A percentile compares a stretch with the other conserved stretches of the same genome.
Evolutionary conservation across 2,329 filamentous ascomycete genomes (phyloP).

Genomic region (Pezicula carpinea): DNA sequence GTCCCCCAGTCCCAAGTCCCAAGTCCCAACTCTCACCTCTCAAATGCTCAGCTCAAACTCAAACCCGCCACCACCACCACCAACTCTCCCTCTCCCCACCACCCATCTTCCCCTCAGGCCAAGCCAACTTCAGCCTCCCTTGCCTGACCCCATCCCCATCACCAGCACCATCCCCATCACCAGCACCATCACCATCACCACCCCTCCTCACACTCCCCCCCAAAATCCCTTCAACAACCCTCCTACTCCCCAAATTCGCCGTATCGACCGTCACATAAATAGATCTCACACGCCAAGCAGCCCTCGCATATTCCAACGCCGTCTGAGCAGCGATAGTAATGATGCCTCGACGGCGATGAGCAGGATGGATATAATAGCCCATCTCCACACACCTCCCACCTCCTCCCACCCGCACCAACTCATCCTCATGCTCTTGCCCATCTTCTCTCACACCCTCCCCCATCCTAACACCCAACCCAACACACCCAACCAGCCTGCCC

Average conservation of each 20-base stretch:
- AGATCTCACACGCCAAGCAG: slow-evolving; percentile 1
- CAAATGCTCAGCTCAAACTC: too few species aligned
- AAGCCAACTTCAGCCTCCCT: not conserved
- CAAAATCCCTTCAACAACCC: not conserved
- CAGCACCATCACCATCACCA: too few species aligned
- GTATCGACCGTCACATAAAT: slow-evolving; percentile 1
- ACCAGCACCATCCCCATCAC: not conserved
- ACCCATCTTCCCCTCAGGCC: slow-evolving; percentile 3
- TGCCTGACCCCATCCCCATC: not conserved
- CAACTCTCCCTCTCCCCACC: not conserved
- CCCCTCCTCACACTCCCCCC: too few species aligned
- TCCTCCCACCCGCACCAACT: too few species aligned
- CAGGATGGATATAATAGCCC: slow-evolving; percentile 7
- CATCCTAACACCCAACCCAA: too few species aligned
- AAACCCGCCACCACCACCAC: too few species aligned
- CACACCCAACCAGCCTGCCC: too few species aligned
- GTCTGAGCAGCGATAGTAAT: slow-evolving; percentile 1
- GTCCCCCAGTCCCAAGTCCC: too few species aligned
- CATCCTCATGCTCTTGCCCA: too few species aligned
- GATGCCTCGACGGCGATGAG: slow-evolving; percentile 2
- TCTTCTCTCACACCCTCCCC: too few species aligned
- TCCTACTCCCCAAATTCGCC: slow-evolving; percentile 3
- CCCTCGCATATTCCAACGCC: slow-evolving; percentile 1
- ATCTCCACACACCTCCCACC: not conserved
- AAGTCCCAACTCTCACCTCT: too few species aligned